Evolutionary conservation across 768 basidiomycete genomes (phyloP), one percentile per base, ranked within the genome.

Genomic region (Naganishia antarctica): DNA sequence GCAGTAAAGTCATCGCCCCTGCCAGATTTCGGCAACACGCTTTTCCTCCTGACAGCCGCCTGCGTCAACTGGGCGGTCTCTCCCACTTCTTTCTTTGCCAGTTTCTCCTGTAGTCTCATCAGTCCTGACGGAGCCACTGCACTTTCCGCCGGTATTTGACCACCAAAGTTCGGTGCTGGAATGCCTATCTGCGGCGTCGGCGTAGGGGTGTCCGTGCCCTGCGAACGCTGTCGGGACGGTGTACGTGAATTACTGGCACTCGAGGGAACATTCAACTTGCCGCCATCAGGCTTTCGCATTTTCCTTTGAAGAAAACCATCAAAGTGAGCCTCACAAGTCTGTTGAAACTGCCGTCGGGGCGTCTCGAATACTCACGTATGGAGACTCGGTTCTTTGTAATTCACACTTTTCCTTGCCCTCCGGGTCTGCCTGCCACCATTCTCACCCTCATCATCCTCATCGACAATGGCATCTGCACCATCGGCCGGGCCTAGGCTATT

Each of bases 341-440:
- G 6, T 44, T 12, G 32, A 44, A 29, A 2, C 18, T 26, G 13
- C 44, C 23, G 29, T n/a, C 23, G 11, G 2, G 25, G n/a, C 12
- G 13, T 18, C 59, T 25, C 11, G n/a, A 43, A 8, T 16, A 70
- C 74, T 66, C 60, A 75, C 74, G 69, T 72, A 48, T 68, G 71
- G 41, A 75, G 49, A 67, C 69, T 73, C 18, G 74, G 74, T 49
- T 75, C 74, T 53, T 75, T 75, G 68, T 75, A 75, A 53, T 71
- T 75, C n/a, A 75, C 72, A 48, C 72, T 72, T 50, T 67, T 68
- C 26, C 72, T 64, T 4, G 71, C 64, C 44, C 71, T 57, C 21
- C 74, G 59, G 29, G 66, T 66, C 32, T 71, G 47, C 16, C 53
- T 58, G 25, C 65, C 66, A 23, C 68, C 53, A 18, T 57, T 57